Evolutionary conservation across 164 flowering plant species (phyloP).

Genomic region (Umbilicus rupestris): DNA sequence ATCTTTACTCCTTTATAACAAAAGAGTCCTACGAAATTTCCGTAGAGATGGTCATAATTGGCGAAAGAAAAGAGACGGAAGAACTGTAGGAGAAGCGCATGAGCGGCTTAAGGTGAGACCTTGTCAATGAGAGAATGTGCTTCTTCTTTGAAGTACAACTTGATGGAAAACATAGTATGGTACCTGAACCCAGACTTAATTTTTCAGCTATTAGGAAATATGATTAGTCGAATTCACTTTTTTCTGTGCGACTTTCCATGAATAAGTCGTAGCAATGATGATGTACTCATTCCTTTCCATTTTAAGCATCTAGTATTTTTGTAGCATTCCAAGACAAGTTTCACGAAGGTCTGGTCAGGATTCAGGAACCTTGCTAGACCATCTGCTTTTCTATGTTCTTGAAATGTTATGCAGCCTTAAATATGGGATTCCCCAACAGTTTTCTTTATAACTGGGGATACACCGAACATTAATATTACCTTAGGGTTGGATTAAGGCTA

Average conservation of each 20-base stretch:
- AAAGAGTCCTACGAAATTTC: conserved; percentile 73
- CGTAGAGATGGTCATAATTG: conserved; percentile 88
- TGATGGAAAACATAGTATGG: not conserved
- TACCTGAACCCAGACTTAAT: too few species aligned
- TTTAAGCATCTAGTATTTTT: not conserved
- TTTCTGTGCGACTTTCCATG: too few species aligned
- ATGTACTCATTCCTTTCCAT: not conserved
- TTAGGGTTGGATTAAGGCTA: too few species aligned
- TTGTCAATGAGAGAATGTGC: not conserved
- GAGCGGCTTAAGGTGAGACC: conserved; percentile 78
- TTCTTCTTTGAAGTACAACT: not conserved
- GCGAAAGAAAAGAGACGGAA: conserved; percentile 88
- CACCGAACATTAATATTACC: too few species aligned
- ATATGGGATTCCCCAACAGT: not conserved
- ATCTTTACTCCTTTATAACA: conserved; percentile 84
- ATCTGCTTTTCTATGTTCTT: too few species aligned
- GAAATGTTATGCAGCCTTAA: not conserved
- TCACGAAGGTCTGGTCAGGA: not conserved
- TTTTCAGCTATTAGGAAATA: too few species aligned
- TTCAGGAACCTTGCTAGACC: not conserved
- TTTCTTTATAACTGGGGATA: too few species aligned
- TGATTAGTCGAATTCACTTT: too few species aligned
- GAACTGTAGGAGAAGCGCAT: conserved; percentile 91
- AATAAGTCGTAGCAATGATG: not conserved
- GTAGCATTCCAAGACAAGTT: not conserved